phyloP scores from a whole-genome alignment of 1,284 basidiomycete genomes.

The Trichosporon coremiiforme region DNA sequence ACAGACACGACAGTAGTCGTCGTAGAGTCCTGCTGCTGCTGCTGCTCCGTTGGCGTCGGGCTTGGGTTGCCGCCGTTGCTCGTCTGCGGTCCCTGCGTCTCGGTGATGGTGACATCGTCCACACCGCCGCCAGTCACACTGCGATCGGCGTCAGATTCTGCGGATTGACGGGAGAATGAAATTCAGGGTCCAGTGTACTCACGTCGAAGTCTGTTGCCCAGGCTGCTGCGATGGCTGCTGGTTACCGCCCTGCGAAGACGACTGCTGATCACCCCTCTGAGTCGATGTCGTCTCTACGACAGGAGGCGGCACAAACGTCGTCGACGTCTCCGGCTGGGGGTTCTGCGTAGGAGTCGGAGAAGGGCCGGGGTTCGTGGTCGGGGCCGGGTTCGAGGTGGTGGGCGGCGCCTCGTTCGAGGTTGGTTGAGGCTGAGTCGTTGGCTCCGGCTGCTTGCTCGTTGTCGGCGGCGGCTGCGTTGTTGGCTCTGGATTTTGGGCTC shows the following conservation, averaged over 20 bases:
- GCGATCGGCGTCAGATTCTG: conserved; percentile 8
- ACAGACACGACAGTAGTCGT: conserved; percentile 18
- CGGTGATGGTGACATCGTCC: conserved; percentile 4
- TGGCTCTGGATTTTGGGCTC: conserved; percentile 12
- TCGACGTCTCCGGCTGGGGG: not conserved
- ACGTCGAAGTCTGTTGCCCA: not conserved
- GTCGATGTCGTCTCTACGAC: not conserved
- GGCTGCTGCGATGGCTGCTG: not conserved
- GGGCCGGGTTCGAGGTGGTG: conserved; percentile 10
- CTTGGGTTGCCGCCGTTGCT: not conserved
- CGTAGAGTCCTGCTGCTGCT: not conserved
- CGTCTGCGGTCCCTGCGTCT: conserved; percentile 4
- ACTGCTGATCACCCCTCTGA: not conserved
- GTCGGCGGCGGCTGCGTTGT: conserved; percentile 5
- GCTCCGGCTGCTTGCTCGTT: not conserved
- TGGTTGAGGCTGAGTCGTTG: conserved; percentile 5
- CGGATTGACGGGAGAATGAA: not conserved
- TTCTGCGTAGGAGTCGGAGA: conserved; percentile 1
- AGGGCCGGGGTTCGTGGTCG: conserved; percentile 1
- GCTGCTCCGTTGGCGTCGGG: not conserved
- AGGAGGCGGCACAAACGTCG: not conserved
- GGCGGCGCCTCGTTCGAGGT: not conserved
- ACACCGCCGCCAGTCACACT: not conserved
- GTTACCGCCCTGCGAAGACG: not conserved
- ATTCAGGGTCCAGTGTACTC: not conserved